Percentiles rank a stretch among this genome's conserved stretches.
Conservation (phyloP, 257 asterid species). For the Lantana camara region DNA sequence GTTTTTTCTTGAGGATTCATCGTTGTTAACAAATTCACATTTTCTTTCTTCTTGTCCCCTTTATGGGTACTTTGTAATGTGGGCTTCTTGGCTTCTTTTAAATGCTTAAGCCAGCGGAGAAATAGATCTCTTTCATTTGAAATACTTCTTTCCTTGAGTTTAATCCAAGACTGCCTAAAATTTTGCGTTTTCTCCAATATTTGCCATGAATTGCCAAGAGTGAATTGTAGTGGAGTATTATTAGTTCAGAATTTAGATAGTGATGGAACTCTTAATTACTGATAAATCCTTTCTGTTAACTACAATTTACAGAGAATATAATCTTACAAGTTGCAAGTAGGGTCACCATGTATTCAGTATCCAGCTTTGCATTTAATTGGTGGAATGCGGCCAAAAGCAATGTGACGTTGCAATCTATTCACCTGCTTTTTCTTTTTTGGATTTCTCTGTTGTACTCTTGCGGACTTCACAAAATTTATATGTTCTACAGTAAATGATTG, state of each 20-base stretch:
- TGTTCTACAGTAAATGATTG: not conserved
- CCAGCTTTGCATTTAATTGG: not conserved
- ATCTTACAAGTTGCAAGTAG: not conserved
- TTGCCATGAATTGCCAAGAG: not conserved
- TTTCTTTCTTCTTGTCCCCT: not conserved
- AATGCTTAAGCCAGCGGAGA: not conserved
- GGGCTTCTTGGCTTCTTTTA: constrained; percentile 10
- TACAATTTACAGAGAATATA: constrained; percentile 8
- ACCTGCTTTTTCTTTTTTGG: not conserved
- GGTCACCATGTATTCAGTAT: not conserved
- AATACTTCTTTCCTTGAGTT: not conserved
- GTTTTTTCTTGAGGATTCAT: not conserved
- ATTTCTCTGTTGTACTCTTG: not conserved
- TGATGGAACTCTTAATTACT: too few species aligned
- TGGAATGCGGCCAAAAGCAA: not conserved
- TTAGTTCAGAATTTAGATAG: not conserved
- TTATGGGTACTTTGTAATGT: not conserved
- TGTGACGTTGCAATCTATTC: not conserved
- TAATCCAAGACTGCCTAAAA: not conserved
- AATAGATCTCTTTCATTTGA: not conserved
- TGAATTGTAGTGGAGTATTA: not conserved
- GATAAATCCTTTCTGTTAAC: constrained; percentile 3
- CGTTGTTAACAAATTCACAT: not conserved
- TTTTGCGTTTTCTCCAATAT: not conserved
- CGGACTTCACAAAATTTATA: not conserved